Percentiles rank a stretch among this genome's conserved stretches.
These are phyloP conservation scores for Avena sativa DNA, from an alignment of 176 grass and related monocot genomes.

Conservation along the genomic window DNA sequence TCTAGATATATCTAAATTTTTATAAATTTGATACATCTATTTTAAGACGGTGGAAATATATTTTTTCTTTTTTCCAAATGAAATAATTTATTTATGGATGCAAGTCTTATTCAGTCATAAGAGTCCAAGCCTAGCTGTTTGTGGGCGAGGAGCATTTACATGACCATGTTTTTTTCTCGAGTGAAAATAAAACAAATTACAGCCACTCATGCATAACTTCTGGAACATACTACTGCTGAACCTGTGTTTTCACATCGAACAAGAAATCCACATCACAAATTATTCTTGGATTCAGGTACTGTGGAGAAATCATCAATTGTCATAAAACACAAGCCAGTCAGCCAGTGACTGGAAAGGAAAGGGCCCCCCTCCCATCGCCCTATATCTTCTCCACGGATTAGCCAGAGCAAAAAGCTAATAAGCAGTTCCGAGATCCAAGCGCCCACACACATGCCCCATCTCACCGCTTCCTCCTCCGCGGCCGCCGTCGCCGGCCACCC, in stretches of 20 bases:
- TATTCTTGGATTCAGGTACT: not conserved
- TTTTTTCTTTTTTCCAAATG: too few species aligned
- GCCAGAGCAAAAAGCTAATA: not conserved
- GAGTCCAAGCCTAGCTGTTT: not conserved
- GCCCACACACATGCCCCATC: not conserved
- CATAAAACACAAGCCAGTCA: not conserved
- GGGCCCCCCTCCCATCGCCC: not conserved
- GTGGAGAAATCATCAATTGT: not conserved
- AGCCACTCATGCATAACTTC: not conserved
- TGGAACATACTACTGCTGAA: not conserved
- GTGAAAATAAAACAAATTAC: not conserved
- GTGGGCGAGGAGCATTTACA: not conserved
- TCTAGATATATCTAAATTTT: too few species aligned
- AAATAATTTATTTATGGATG: not conserved
- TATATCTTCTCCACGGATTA: not conserved
- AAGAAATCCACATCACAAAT: not conserved
- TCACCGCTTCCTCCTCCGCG: not conserved
- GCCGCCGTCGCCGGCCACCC: conserved; percentile 2
- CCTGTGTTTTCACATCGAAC: conserved; percentile 7
- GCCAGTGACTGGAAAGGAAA: not conserved
- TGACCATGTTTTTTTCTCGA: not conserved
- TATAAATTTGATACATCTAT: too few species aligned
- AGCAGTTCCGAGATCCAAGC: not conserved
- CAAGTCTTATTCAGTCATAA: not conserved
- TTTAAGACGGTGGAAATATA: too few species aligned